A percentile compares a stretch with the other conserved stretches of the same genome.
phyloP scores from a whole-genome alignment of 1,139 yeast genomes.

The Hemisphaericaspora subhashii region DNA sequence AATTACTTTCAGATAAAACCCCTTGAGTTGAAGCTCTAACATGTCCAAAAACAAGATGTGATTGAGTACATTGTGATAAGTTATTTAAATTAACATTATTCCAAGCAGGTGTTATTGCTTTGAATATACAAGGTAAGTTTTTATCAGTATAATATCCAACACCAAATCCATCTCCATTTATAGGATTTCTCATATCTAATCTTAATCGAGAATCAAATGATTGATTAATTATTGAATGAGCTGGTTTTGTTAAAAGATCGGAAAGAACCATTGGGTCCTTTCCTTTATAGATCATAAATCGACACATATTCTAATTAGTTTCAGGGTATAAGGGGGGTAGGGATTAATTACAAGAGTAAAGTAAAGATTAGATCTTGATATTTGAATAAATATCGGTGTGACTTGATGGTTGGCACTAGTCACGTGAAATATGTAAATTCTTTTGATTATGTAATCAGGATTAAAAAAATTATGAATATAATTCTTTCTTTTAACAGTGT shows the following conservation, averaged over 20 bases:
- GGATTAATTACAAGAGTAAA: too few species aligned
- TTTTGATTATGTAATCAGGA: neutral
- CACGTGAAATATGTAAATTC: neutral
- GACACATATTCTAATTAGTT: conserved; percentile 34
- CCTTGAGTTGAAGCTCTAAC: conserved; percentile 97
- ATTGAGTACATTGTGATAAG: conserved; percentile 82
- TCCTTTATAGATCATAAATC: conserved; percentile 53
- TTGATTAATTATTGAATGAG: conserved; percentile 95
- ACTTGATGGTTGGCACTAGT: neutral
- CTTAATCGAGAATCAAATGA: conserved; percentile 89
- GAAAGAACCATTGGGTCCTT: conserved; percentile 80
- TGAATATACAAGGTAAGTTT: conserved; percentile 54
- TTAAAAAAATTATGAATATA: too few species aligned
- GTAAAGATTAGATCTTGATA: too few species aligned
- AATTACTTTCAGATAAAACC: conserved; percentile 87
- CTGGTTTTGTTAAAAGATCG: conserved; percentile 88
- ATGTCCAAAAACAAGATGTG: conserved; percentile 86
- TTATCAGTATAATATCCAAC: conserved; percentile 86
- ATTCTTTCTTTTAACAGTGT: too few species aligned
- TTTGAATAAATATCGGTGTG: too few species aligned
- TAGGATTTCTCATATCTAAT: conserved; percentile 84
- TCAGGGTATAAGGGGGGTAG: neutral
- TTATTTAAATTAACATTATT: conserved; percentile 87
- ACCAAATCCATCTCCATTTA: conserved; percentile 98
- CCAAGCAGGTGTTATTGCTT: conserved; percentile 98